These are phyloP conservation scores for Pharnaceum exiguum DNA, from an alignment of 148 eudicot genomes.

Conservation along the genomic window DNA sequence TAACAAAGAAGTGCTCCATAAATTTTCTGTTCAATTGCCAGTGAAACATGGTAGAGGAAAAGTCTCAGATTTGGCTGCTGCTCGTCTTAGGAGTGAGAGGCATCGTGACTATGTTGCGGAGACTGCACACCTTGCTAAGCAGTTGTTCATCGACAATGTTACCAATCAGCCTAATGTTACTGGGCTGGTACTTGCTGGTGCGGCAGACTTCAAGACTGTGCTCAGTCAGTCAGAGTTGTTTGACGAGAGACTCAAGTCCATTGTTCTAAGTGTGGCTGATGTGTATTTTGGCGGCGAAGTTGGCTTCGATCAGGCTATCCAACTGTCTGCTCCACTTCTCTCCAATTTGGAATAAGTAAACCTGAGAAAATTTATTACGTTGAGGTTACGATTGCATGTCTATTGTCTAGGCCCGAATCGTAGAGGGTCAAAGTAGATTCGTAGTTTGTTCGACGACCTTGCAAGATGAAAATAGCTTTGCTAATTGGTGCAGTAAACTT, in stretches of 20 bases:
- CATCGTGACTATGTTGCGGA: constrained; percentile 22
- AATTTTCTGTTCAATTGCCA: constrained; percentile 23
- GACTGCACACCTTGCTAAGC: constrained; percentile 23
- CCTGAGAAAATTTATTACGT: too few relatives aligned
- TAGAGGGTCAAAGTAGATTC: too few relatives aligned
- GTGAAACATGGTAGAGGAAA: constrained; percentile 23
- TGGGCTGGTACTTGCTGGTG: constrained; percentile 23
- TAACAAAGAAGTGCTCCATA: constrained; percentile 20
- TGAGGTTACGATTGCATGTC: too few relatives aligned
- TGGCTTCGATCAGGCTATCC: constrained; percentile 26
- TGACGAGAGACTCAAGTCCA: constrained; percentile 21
- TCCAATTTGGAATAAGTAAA: constrained; percentile 24
- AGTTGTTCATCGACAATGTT: constrained; percentile 14
- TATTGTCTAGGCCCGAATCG: too few relatives aligned
- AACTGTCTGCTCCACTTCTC: constrained; percentile 18
- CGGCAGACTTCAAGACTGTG: constrained; percentile 22
- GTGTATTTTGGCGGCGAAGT: constrained; percentile 27
- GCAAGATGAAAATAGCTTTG: too few relatives aligned
- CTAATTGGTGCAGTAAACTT: too few relatives aligned
- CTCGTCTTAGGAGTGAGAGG: constrained; percentile 21
- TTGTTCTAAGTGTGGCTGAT: constrained; percentile 14
- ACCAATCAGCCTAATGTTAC: constrained; percentile 23
- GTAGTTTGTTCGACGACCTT: too few relatives aligned
- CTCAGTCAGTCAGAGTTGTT: constrained; percentile 24
- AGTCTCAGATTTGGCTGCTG: constrained; percentile 20